These are phyloP conservation scores for Heliocybe sulcata DNA, from an alignment of 1,284 basidiomycete genomes.

Conservation along the genomic window DNA sequence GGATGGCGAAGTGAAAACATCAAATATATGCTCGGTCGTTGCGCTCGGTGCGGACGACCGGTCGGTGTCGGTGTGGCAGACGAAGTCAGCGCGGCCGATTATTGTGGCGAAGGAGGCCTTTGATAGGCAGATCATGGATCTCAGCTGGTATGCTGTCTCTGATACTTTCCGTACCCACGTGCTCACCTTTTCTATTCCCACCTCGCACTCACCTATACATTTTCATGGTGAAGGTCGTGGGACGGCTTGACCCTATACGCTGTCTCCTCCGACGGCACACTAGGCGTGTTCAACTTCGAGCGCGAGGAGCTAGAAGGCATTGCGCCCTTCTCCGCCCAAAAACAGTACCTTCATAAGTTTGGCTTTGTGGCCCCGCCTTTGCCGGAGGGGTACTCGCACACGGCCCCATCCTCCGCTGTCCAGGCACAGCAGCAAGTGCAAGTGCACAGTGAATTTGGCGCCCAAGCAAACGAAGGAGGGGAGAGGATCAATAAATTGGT, in stretches of 20 bases:
- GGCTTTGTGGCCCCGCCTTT: conserved; percentile 59
- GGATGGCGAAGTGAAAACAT: conserved; percentile 53
- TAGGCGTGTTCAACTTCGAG: conserved; percentile 84
- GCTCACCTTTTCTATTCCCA: no score
- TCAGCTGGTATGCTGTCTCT: conserved; percentile 71
- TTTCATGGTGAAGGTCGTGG: conserved; percentile 69
- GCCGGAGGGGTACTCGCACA: conserved; percentile 63
- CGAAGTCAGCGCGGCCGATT: conserved; percentile 82
- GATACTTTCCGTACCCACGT: conserved; percentile 1
- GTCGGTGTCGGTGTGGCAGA: conserved; percentile 90
- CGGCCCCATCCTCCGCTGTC: conserved; percentile 17
- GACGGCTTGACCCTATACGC: conserved; percentile 92
- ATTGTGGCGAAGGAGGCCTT: conserved; percentile 94
- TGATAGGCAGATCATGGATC: conserved; percentile 90
- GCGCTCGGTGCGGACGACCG: conserved; percentile 89
- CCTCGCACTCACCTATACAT: no score
- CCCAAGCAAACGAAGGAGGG: conserved; percentile 23
- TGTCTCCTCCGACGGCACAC: conserved; percentile 92
- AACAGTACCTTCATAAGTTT: conserved; percentile 75
- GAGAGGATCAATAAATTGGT: conserved; percentile 68
- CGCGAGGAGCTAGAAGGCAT: conserved; percentile 79
- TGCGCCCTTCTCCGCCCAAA: conserved; percentile 67
- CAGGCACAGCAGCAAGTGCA: conserved; percentile 21
- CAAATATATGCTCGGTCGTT: conserved; percentile 80
- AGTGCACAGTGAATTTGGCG: conserved; percentile 31